phyloP scores from a whole-genome alignment of 2,329 filamentous ascomycete genomes.

The Ramularia endophylla region DNA sequence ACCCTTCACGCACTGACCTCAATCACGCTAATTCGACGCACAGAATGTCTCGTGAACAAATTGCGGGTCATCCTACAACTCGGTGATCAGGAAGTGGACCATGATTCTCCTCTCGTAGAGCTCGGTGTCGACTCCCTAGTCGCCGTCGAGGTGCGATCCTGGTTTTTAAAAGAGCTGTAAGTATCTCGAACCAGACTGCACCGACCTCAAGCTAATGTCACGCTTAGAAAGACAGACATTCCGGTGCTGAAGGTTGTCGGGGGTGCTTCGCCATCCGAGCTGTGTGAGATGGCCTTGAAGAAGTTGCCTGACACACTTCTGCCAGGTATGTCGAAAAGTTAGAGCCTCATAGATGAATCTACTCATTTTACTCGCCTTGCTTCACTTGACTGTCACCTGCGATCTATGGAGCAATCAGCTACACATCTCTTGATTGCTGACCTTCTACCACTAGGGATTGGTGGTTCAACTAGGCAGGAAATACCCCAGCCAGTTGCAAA shows the following conservation, averaged over 20 bases:
- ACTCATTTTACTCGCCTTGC: no score
- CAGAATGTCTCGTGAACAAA: slow-evolving; percentile 1
- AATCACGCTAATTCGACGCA: no score
- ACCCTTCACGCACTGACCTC: background rate
- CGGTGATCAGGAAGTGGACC: background rate
- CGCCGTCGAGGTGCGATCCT: slow-evolving; percentile 39
- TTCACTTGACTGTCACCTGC: no score
- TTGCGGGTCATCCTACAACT: background rate
- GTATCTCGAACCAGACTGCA: no score
- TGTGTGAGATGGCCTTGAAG: slow-evolving; percentile 6
- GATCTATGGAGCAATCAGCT: no score
- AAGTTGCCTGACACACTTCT: background rate
- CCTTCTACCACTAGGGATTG: no score
- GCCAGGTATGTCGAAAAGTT: background rate
- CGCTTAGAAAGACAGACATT: slow-evolving; percentile 18
- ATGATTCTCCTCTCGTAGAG: slow-evolving; percentile 16
- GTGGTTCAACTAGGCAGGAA: no score
- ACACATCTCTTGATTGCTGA: no score
- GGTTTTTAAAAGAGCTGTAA: slow-evolving; percentile 41
- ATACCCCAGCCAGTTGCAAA: no score
- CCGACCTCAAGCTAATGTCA: no score
- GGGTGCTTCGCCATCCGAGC: slow-evolving; percentile 9
- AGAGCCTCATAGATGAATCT: no score
- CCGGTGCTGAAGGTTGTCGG: slow-evolving; percentile 41
- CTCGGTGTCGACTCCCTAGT: slow-evolving; percentile 35